Evolutionary conservation across 176 grass and related monocot genomes (phyloP).

Genomic region (Chloris gayana): DNA sequence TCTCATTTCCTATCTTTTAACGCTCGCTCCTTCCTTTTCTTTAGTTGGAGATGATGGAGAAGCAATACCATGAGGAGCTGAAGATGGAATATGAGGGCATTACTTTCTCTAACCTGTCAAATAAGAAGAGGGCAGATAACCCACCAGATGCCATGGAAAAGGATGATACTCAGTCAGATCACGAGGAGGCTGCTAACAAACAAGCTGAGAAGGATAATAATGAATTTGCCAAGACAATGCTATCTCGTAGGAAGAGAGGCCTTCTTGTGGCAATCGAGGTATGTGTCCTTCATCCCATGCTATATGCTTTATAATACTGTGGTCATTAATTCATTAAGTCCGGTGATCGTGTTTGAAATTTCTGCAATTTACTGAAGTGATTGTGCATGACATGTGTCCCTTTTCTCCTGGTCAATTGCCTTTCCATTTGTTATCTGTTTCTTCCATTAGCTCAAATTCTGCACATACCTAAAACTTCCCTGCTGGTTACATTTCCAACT

Average conservation of each 20-base stretch:
- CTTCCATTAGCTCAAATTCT: not conserved
- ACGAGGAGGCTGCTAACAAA: slow-evolving; percentile 33
- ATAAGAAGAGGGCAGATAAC: slow-evolving; percentile 59
- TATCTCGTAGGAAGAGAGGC: slow-evolving; percentile 69
- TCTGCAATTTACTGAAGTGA: not conserved
- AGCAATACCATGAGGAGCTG: slow-evolving; percentile 92
- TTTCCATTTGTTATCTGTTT: not conserved
- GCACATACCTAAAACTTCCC: not conserved
- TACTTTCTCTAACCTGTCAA: slow-evolving; percentile 61
- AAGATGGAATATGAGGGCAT: slow-evolving; percentile 73
- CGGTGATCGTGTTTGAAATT: not conserved
- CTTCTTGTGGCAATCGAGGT: slow-evolving; percentile 86
- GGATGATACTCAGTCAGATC: slow-evolving; percentile 27
- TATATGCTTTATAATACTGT: not conserved
- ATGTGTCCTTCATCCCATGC: slow-evolving; percentile 8
- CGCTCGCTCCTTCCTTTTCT: not conserved
- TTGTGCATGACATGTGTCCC: not conserved
- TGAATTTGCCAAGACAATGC: slow-evolving; percentile 45
- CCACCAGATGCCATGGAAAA: slow-evolving; percentile 38
- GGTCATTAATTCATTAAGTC: not conserved
- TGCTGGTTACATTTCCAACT: too few species aligned
- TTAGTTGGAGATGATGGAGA: slow-evolving; percentile 79
- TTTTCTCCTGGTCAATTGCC: not conserved
- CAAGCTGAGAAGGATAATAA: slow-evolving; percentile 48
- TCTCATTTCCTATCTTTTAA: not conserved